phyloP scores from a whole-genome alignment of 208 protist species.

The Leishmania gerbilli region DNA sequence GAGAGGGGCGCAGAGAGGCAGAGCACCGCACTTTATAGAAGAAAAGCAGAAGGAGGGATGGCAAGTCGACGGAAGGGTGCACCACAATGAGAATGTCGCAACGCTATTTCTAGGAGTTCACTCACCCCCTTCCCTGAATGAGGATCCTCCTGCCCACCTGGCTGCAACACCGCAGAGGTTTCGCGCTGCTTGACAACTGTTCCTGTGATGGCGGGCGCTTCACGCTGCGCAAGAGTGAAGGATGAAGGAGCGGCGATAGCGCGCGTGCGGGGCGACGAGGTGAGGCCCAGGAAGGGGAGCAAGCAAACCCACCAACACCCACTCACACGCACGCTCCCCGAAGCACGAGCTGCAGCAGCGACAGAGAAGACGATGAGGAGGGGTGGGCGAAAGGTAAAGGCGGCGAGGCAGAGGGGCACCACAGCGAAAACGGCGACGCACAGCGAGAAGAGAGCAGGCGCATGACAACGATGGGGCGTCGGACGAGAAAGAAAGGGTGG shows the following conservation, averaged over 20 bases:
- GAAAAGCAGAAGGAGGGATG: not conserved
- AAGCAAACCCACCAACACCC: not conserved
- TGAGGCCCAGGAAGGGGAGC: not conserved
- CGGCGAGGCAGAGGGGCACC: not conserved
- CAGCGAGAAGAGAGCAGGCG: not conserved
- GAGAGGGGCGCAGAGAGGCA: not conserved
- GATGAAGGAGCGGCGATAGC: not conserved
- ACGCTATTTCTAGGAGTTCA: not conserved
- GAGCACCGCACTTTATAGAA: not conserved
- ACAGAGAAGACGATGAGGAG: not conserved
- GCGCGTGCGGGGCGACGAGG: not conserved
- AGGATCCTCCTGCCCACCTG: not conserved
- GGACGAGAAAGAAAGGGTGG: not conserved
- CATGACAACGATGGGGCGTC: not conserved
- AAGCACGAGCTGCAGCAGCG: not conserved
- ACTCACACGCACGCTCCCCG: not conserved
- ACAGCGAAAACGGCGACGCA: not conserved
- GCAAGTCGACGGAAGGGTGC: not conserved
- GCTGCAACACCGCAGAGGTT: not conserved
- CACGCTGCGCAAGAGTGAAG: not conserved
- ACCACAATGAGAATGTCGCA: not conserved
- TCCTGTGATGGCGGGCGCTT: not conserved
- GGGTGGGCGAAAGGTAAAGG: not conserved
- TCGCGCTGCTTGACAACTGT: not conserved
- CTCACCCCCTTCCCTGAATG: not conserved